These are phyloP conservation scores for Asterophora lycoperdoides DNA, from an alignment of 768 basidiomycete species.

Conservation along the genomic window DNA sequence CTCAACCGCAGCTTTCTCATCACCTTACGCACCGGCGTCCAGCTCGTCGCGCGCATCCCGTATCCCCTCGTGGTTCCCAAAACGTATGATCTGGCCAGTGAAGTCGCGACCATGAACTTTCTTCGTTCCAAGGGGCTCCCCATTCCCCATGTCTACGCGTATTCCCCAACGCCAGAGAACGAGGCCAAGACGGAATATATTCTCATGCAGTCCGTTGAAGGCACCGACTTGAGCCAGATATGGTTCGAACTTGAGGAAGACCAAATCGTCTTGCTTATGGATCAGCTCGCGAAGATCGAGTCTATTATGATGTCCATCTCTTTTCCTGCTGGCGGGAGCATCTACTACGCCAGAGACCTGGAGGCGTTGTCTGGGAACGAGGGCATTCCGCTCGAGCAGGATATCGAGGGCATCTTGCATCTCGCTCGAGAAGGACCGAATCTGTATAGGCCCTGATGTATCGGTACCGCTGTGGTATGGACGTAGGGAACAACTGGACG, in stretches of 20 bases:
- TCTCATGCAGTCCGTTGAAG: conserved; percentile 33
- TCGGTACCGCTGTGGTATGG: conserved; percentile 24
- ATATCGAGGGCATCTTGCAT: conserved; percentile 18
- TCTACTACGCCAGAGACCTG: conserved; percentile 35
- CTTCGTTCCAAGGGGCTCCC: conserved; percentile 27
- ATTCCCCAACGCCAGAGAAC: conserved; percentile 23
- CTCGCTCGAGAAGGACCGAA: conserved; percentile 12
- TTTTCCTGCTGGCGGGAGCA: conserved; percentile 42
- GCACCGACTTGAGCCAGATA: conserved; percentile 29
- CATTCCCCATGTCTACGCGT: conserved; percentile 30
- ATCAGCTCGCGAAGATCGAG: conserved; percentile 37
- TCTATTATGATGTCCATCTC: conserved; percentile 36
- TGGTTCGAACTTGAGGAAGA: conserved; percentile 27
- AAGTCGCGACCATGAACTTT: conserved; percentile 34
- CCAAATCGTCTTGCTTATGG: conserved; percentile 30
- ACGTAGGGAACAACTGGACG: conserved; percentile 16
- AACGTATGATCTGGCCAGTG: conserved; percentile 28
- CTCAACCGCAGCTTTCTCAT: conserved; percentile 33
- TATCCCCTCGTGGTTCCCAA: conserved; percentile 25
- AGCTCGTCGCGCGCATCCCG: conserved; percentile 34
- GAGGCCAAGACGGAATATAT: conserved; percentile 32
- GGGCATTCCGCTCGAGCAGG: conserved; percentile 12
- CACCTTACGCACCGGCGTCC: conserved; percentile 27
- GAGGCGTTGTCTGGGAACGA: conserved; percentile 27
- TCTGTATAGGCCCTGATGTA: conserved; percentile 31